Evolutionary conservation across 139 green algal genomes (phyloP).

Genomic region (Chlamydomonas asymmetrica): DNA sequence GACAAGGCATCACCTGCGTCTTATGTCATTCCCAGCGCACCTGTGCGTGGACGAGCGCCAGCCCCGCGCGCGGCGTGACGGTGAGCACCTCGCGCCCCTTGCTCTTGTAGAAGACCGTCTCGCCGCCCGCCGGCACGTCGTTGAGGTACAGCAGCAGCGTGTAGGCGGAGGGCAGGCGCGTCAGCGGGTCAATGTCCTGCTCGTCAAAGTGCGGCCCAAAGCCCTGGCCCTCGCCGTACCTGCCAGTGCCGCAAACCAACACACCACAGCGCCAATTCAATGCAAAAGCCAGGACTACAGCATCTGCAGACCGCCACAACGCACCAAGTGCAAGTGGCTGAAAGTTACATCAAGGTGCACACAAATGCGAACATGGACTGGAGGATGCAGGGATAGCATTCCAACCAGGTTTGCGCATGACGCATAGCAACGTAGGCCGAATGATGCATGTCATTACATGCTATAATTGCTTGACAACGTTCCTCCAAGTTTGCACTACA

Average conservation of each 20-base stretch:
- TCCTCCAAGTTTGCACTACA: background rate
- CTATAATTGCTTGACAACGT: background rate
- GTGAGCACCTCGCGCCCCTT: conserved; percentile 3
- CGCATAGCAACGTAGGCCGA: background rate
- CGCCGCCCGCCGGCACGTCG: conserved; percentile 11
- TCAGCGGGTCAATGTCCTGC: background rate
- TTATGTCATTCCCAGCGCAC: no score
- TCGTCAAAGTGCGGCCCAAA: conserved; percentile 25
- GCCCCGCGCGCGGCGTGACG: conserved; percentile 1
- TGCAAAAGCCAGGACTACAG: background rate
- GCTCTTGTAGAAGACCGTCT: conserved; percentile 21
- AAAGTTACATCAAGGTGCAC: background rate
- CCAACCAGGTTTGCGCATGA: background rate
- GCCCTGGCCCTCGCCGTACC: conserved; percentile 17
- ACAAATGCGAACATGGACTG: background rate
- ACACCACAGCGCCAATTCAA: no score
- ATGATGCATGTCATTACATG: background rate
- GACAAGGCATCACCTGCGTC: no score
- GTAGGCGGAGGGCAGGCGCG: background rate
- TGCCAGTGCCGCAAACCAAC: no score
- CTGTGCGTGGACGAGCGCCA: conserved; percentile 15
- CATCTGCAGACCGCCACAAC: no score
- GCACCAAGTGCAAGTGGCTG: no score
- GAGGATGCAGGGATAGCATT: background rate
- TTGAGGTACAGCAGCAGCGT: conserved; percentile 27